These are phyloP conservation scores for Paecilomyces dactylethromorphus DNA, from an alignment of 2,329 filamentous ascomycete species.

Conservation along the genomic window DNA sequence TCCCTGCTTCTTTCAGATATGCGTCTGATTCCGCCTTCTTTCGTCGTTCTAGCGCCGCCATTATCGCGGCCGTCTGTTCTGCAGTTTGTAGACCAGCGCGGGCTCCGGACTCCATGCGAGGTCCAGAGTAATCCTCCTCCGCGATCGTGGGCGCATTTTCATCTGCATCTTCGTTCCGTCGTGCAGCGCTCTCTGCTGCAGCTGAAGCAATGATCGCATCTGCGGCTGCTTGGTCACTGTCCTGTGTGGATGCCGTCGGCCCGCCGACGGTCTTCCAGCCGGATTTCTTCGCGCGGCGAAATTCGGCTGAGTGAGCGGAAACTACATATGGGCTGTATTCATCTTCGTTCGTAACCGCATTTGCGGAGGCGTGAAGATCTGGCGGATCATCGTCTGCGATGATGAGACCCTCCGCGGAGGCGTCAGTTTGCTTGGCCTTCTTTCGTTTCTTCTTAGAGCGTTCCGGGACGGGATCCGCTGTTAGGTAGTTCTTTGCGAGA, in stretches of 20 bases:
- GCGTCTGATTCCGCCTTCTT: slow-evolving; percentile 40
- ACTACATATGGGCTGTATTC: slow-evolving; percentile 29
- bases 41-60: slow-evolving; percentile 57
- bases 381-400: slow-evolving; percentile 38
- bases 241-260: slow-evolving; percentile 25
- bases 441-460: slow-evolving; percentile 53
- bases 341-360: slow-evolving; percentile 23
- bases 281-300: slow-evolving; percentile 70
- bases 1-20: slow-evolving; percentile 18
- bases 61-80: slow-evolving; percentile 64
- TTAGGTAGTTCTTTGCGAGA: slow-evolving; percentile 86
- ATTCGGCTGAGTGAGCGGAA: slow-evolving; percentile 35
- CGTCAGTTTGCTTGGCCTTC: slow-evolving; percentile 43
- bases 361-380: slow-evolving; percentile 23
- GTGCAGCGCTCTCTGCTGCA: slow-evolving; percentile 58
- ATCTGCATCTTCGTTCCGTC: slow-evolving; percentile 42
- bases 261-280: slow-evolving; percentile 68
- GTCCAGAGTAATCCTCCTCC: slow-evolving; percentile 23
- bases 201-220: slow-evolving; percentile 72
- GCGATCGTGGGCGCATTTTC: slow-evolving; percentile 42
- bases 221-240: slow-evolving; percentile 57
- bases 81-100: slow-evolving; percentile 82
- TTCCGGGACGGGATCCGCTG: slow-evolving; percentile 47
- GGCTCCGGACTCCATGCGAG: slow-evolving; percentile 82
- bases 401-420: slow-evolving; percentile 29